These are phyloP conservation scores for Suillus plorans DNA, from an alignment of 768 basidiomycete genomes.

Conservation along the genomic window DNA sequence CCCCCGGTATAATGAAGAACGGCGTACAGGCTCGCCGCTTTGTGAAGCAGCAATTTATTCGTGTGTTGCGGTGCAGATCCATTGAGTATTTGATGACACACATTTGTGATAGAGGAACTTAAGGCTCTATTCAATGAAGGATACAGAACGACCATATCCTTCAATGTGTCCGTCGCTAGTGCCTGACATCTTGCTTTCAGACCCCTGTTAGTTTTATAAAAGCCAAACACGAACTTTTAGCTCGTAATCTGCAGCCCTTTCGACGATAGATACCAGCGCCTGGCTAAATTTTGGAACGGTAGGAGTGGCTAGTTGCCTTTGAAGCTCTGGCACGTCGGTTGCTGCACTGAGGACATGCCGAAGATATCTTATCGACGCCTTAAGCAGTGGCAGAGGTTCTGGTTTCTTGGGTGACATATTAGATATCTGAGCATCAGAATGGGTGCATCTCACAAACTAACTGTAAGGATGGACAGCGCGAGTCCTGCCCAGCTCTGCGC, in stretches of 20 bases:
- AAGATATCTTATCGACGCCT: constrained; percentile 65
- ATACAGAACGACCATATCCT: constrained; percentile 60
- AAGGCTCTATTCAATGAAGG: constrained; percentile 64
- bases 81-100: constrained; percentile 57
- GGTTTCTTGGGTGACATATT: constrained; percentile 52
- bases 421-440: constrained; percentile 25
- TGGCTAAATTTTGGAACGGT: constrained; percentile 70
- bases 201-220: background rate
- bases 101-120: constrained; percentile 47
- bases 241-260: constrained; percentile 49
- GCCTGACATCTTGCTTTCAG: constrained; percentile 33
- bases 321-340: constrained; percentile 70
- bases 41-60: constrained; percentile 37
- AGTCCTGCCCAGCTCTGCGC: constrained; percentile 73
- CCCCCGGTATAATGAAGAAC: constrained; percentile 72
- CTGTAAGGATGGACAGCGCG: constrained; percentile 65
- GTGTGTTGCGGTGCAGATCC: constrained; percentile 49
- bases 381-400: constrained; percentile 59
- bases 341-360: constrained; percentile 60
- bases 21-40: constrained; percentile 60
- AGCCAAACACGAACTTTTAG: constrained; percentile 44
- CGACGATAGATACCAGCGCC: constrained; percentile 55
- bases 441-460: constrained; percentile 54
- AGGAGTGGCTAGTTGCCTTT: constrained; percentile 73
- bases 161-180: constrained; percentile 46